Conservation (phyloP, 208 protist genomes). For the Crithidia brevicula region DNA sequence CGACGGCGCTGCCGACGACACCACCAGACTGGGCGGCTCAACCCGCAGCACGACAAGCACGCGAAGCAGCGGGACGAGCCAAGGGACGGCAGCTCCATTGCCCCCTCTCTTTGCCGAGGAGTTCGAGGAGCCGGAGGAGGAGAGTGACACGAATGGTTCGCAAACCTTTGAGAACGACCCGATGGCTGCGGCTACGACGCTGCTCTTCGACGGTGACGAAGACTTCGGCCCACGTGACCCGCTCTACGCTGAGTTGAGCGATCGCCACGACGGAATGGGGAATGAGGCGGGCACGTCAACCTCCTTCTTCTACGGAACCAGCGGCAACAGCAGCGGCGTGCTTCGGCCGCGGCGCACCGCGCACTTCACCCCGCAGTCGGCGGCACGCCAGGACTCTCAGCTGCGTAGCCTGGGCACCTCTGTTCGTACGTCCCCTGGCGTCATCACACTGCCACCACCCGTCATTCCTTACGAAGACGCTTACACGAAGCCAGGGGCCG, state of each 20-base stretch:
- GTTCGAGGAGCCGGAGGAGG: conserved; percentile 50
- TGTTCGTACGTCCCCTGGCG: not conserved
- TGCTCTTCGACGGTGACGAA: conserved; percentile 36
- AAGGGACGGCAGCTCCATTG: conserved; percentile 15
- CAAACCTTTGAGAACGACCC: conserved; percentile 23
- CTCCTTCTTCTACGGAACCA: conserved; percentile 20
- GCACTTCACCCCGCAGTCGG: conserved; percentile 3
- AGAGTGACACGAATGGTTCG: conserved; percentile 22
- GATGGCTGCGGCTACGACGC: conserved; percentile 15
- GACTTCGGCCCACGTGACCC: conserved; percentile 22
- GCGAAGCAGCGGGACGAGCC: conserved; percentile 7
- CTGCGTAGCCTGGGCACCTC: conserved; percentile 17
- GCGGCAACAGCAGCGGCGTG: conserved; percentile 12
- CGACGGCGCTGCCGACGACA: conserved; percentile 1
- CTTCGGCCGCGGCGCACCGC: conserved; percentile 4
- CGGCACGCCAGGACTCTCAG: not conserved
- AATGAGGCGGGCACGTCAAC: conserved; percentile 16
- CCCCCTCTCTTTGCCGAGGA: conserved; percentile 59
- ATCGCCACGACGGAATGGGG: conserved; percentile 20
- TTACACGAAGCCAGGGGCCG: no score
- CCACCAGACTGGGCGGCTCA: not conserved
- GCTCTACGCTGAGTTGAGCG: conserved; percentile 7
- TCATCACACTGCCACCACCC: conserved; percentile 6
- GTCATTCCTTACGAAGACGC: not conserved
- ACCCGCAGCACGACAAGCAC: not conserved